Conservation (phyloP, 441 rosid genomes). For the Isatis lusitanica region DNA sequence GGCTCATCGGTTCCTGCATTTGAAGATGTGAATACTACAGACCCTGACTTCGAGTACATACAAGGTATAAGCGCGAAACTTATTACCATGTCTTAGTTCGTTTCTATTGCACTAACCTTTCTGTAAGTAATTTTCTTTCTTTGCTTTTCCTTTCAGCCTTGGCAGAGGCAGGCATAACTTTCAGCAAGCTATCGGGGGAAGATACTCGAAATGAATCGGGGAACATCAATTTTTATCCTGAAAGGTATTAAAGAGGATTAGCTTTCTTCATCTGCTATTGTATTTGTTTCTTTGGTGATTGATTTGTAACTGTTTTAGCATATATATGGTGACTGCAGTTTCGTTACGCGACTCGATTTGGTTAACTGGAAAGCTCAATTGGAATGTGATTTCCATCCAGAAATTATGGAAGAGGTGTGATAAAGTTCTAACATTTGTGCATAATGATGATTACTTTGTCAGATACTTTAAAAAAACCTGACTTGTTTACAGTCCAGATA, state of each 20-base stretch:
- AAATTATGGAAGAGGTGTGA: constrained; percentile 64
- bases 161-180: constrained; percentile 82
- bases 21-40: constrained; percentile 66
- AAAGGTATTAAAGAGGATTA: constrained; percentile 43
- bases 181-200: constrained; percentile 53
- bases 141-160: constrained; percentile 49
- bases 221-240: constrained; percentile 52
- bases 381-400: constrained; percentile 57
- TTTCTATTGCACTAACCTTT: no score
- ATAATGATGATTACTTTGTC: constrained; percentile 11
- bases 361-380: constrained; percentile 85
- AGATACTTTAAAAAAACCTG: constrained; percentile 54
- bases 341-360: constrained; percentile 68
- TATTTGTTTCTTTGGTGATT: background rate
- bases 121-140: background rate
- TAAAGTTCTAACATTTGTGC: constrained; percentile 13
- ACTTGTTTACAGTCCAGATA: constrained; percentile 97
- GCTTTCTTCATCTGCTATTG: background rate
- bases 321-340: constrained; percentile 48
- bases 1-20: constrained; percentile 66
- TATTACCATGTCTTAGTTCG: no score
- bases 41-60: constrained; percentile 67
- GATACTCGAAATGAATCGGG: constrained; percentile 31
- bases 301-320: background rate
- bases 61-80: constrained; percentile 72